Conservation (phyloP, 331 rosid genomes). For the Arachis monticola region DNA sequence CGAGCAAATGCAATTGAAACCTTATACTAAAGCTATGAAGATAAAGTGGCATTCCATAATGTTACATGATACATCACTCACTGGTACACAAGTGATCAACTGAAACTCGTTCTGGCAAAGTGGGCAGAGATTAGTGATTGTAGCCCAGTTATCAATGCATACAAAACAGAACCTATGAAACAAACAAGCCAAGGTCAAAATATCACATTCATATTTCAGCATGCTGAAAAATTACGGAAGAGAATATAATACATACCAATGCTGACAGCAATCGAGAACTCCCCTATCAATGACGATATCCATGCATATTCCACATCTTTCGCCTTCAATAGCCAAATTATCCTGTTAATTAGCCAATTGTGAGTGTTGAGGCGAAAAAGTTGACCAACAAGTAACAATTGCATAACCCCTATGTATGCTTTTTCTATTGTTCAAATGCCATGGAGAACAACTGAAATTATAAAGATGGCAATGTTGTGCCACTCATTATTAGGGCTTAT, state of each 20-base stretch:
- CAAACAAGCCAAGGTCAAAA: conserved; percentile 29
- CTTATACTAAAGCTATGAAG: conserved; percentile 39
- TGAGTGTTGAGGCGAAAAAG: conserved; percentile 26
- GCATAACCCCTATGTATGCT: background rate
- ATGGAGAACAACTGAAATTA: background rate
- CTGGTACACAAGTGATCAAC: conserved; percentile 96
- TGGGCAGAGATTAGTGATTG: conserved; percentile 96
- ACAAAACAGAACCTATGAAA: conserved; percentile 87
- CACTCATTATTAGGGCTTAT: conserved; percentile 1
- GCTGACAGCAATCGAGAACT: conserved; percentile 95
- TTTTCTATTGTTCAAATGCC: background rate
- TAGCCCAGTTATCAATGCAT: conserved; percentile 99
- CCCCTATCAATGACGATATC: conserved; percentile 87
- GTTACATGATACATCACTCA: conserved; percentile 65
- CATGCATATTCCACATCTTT: conserved; percentile 97
- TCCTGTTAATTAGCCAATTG: conserved; percentile 57
- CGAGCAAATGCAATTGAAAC: conserved; percentile 44
- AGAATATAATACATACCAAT: conserved; percentile 60
- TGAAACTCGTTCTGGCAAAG: conserved; percentile 99
- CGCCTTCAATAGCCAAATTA: conserved; percentile 58
- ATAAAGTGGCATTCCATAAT: conserved; percentile 43
- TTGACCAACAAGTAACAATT: conserved; percentile 2
- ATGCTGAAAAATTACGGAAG: conserved; percentile 11
- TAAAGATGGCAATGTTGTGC: conserved; percentile 1
- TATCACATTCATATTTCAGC: conserved; percentile 20